A percentile compares a stretch with the other conserved stretches of the same genome.
Evolutionary conservation across 495 filamentous ascomycete species (phyloP).

Genomic region (Tuber brumale): DNA sequence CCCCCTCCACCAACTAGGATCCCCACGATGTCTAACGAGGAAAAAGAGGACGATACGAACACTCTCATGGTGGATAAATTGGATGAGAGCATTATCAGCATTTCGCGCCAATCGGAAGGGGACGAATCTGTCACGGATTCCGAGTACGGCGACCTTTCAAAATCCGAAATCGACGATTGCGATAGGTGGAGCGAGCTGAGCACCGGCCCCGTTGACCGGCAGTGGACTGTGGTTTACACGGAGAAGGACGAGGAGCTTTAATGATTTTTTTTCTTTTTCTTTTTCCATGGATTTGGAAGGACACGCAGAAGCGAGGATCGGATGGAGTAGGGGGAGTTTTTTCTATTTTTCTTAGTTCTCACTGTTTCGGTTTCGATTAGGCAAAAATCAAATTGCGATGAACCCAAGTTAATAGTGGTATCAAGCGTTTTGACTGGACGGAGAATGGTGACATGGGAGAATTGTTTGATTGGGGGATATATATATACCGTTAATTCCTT

Average conservation of each 20-base stretch:
- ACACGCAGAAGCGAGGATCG: not conserved
- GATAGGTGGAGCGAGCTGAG: constrained; percentile 41
- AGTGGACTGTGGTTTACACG: constrained; percentile 40
- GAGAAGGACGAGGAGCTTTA: constrained; percentile 31
- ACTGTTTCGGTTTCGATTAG: not conserved
- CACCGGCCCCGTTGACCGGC: constrained; percentile 38
- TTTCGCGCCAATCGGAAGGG: constrained; percentile 28
- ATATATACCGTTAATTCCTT: not conserved
- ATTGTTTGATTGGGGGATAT: not conserved
- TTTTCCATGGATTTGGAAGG: not conserved
- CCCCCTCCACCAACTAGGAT: constrained; percentile 27
- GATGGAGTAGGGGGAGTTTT: constrained; percentile 3
- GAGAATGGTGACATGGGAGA: not conserved
- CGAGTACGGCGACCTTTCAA: constrained; percentile 34
- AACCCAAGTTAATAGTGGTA: not conserved
- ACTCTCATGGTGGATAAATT: constrained; percentile 23
- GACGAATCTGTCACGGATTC: constrained; percentile 26
- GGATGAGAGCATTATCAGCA: constrained; percentile 31
- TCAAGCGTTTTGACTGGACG: not conserved
- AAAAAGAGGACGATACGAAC: constrained; percentile 18
- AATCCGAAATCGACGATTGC: constrained; percentile 37
- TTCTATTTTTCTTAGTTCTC: not conserved
- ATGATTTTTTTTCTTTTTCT: not conserved
- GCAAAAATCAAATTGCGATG: constrained; percentile 1
- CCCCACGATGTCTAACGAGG: constrained; percentile 16